Conservation (phyloP, 202 grass and related monocot genomes). For the Elaeis oleifera region DNA sequence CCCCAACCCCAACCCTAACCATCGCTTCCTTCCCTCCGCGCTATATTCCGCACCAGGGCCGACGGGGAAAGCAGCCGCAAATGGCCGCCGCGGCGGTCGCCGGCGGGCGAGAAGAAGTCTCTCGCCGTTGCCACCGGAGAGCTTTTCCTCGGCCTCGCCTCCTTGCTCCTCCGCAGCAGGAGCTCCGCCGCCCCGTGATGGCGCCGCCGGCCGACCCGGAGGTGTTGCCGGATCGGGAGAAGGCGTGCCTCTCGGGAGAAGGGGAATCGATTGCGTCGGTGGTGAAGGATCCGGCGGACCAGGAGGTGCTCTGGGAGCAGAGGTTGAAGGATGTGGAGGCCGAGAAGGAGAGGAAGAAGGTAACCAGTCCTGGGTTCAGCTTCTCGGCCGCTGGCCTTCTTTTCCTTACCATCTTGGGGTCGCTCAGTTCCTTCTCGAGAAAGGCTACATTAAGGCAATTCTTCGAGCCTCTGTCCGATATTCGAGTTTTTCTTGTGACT, state of each 20-base stretch:
- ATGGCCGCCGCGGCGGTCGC: neutral
- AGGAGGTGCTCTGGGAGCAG: slow-evolving; percentile 73
- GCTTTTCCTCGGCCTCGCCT: slow-evolving; percentile 56
- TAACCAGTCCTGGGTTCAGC: slow-evolving; percentile 66
- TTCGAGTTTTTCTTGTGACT: too few species aligned
- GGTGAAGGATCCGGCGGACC: slow-evolving; percentile 7
- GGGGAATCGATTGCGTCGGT: slow-evolving; percentile 21
- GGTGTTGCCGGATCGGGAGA: neutral
- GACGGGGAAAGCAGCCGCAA: slow-evolving; percentile 13
- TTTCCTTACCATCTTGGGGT: slow-evolving; percentile 83
- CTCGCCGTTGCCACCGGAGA: slow-evolving; percentile 66
- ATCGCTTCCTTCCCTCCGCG: too few species aligned
- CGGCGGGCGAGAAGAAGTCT: slow-evolving; percentile 28
- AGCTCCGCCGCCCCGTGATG: neutral
- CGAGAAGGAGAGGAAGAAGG: slow-evolving; percentile 33
- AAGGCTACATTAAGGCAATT: slow-evolving; percentile 70
- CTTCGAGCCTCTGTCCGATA: too few species aligned
- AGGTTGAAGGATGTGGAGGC: slow-evolving; percentile 63
- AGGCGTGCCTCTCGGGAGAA: too few species aligned
- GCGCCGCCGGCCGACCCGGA: slow-evolving; percentile 17
- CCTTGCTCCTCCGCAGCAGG: slow-evolving; percentile 38
- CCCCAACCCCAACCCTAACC: neutral
- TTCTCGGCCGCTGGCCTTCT: slow-evolving; percentile 81
- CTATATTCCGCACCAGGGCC: slow-evolving; percentile 33
- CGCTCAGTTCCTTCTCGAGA: slow-evolving; percentile 65